A percentile compares a stretch with the other conserved stretches of the same genome.
phyloP scores from a whole-genome alignment of 1,284 basidiomycete genomes.

The Uromyces viciae-fabae region DNA sequence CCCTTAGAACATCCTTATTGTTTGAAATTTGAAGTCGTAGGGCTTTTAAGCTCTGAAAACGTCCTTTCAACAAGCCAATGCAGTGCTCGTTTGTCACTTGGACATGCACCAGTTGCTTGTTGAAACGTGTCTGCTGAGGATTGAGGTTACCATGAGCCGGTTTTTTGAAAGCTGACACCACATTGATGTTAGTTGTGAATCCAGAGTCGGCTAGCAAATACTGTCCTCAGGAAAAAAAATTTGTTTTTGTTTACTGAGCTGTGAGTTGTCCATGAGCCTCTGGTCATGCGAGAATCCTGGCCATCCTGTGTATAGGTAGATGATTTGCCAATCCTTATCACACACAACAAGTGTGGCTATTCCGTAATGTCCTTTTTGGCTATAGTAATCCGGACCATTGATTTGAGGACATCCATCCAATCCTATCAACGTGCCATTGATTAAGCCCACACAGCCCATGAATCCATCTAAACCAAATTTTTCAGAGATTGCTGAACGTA shows the following conservation, averaged over 20 bases:
- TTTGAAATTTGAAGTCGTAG: not conserved
- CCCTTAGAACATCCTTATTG: not conserved
- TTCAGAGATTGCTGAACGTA: not conserved
- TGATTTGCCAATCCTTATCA: not conserved
- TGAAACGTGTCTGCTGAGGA: not conserved
- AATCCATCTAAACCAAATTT: not conserved
- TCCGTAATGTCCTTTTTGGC: not conserved
- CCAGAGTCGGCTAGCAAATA: not conserved
- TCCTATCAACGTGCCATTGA: not conserved
- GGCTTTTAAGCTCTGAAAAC: not conserved
- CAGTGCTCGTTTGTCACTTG: not conserved
- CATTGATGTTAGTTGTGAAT: not conserved
- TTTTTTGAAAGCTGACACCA: not conserved
- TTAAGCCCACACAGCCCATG: not conserved
- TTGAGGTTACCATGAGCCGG: not conserved
- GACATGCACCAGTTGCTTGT: not conserved
- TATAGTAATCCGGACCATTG: not conserved
- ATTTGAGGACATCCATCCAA: not conserved
- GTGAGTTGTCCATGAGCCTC: not conserved
- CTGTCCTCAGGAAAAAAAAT: not conserved
- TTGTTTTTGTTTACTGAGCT: not conserved
- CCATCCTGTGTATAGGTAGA: not conserved
- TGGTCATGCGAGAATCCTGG: not conserved
- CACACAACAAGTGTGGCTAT: not conserved
- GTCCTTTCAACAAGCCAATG: not conserved